phyloP scores from a whole-genome alignment of 169 alveolate species.

The Neospora caninum region DNA sequence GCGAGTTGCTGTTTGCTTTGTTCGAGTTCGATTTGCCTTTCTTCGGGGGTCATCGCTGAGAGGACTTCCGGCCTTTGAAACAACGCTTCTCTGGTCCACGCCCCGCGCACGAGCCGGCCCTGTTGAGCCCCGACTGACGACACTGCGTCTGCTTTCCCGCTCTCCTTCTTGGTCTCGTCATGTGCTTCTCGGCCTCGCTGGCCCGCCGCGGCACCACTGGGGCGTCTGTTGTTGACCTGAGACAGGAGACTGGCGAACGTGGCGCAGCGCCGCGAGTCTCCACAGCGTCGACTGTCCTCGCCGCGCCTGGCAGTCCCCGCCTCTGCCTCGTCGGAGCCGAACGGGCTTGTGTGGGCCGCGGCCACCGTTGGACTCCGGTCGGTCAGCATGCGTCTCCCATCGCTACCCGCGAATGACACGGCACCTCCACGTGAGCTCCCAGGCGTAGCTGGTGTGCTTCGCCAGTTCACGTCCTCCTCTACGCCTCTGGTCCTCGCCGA shows the following conservation, averaged over 20 bases:
- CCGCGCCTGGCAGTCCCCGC: neutral
- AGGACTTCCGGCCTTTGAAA: neutral
- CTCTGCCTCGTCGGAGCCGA: neutral
- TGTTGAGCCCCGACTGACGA: neutral
- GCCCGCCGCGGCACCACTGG: neutral
- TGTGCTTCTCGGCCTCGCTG: neutral
- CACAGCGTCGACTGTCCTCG: neutral
- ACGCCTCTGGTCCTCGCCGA: neutral
- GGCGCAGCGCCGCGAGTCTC: neutral
- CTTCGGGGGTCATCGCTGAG: neutral
- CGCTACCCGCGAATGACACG: neutral
- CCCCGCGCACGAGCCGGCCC: constrained; percentile 14
- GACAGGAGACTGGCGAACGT: neutral
- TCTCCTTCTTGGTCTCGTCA: no score
- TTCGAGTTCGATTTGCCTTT: neutral
- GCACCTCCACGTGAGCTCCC: neutral
- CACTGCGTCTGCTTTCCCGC: neutral
- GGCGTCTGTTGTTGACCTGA: neutral
- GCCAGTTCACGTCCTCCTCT: neutral
- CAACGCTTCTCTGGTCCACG: neutral
- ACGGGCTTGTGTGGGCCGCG: neutral
- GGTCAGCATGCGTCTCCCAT: no score
- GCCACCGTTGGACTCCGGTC: no score
- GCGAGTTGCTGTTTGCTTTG: neutral
- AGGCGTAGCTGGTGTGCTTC: neutral